Percentiles rank a stretch among this genome's conserved stretches.
phyloP scores from a whole-genome alignment of 345 rosid genomes.

The Gossypium australe region DNA sequence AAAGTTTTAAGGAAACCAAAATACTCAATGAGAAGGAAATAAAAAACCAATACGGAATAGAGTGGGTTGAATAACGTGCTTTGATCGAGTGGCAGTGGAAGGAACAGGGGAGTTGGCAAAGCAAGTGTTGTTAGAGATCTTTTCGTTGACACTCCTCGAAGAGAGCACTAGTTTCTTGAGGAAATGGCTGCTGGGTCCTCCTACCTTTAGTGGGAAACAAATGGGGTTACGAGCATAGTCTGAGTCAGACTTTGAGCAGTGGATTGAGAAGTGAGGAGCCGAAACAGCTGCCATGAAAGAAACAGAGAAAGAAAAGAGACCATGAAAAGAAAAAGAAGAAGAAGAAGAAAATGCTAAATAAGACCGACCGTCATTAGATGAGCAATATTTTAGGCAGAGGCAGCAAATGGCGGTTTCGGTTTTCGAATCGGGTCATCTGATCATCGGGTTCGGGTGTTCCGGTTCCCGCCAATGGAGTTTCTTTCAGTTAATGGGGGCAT shows the following conservation, averaged over 20 bases:
- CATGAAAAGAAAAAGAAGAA: background rate
- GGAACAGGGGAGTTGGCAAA: too few relatives aligned
- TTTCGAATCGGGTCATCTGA: background rate
- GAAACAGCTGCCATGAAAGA: conserved; percentile 35
- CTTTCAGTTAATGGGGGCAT: too few relatives aligned
- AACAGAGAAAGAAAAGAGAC: background rate
- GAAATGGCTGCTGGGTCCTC: background rate
- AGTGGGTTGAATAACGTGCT: too few relatives aligned
- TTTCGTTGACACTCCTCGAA: too few relatives aligned
- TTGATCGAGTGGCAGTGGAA: too few relatives aligned
- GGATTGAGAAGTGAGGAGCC: conserved; percentile 9
- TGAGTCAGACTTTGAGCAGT: conserved; percentile 11
- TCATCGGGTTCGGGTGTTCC: too few relatives aligned
- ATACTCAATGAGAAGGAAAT: too few relatives aligned
- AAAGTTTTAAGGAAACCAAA: too few relatives aligned
- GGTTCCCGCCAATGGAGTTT: too few relatives aligned
- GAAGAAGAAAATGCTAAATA: background rate
- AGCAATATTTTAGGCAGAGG: background rate
- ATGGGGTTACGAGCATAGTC: conserved; percentile 19
- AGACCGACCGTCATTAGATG: background rate
- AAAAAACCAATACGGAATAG: too few relatives aligned
- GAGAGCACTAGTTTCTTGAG: background rate
- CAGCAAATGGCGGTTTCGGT: background rate
- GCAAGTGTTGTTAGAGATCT: too few relatives aligned
- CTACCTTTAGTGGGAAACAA: conserved; percentile 21